Percentiles rank a stretch among this genome's conserved stretches.
These are phyloP conservation scores for Microcyclospora tardicrescens DNA, from an alignment of 2,329 filamentous ascomycete genomes.

Conservation along the genomic window DNA sequence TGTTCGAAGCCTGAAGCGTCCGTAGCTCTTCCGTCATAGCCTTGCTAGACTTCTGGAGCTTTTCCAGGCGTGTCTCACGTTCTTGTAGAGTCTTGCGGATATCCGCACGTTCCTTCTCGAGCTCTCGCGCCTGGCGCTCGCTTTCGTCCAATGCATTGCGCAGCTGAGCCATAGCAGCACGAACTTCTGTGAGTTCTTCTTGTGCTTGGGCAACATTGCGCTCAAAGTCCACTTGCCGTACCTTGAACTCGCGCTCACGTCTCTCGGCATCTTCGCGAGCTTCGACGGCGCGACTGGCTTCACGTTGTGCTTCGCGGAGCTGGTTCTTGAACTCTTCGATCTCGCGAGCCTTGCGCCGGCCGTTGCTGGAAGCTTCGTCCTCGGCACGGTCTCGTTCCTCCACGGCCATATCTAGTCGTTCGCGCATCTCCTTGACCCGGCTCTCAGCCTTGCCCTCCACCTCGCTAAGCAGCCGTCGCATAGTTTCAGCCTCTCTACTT, in stretches of 20 bases:
- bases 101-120: slow-evolving; percentile 70
- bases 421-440: slow-evolving; percentile 77
- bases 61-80: slow-evolving; percentile 62
- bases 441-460: slow-evolving; percentile 71
- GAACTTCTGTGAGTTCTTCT: slow-evolving; percentile 63
- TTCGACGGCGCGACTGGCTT: slow-evolving; percentile 54
- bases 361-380: slow-evolving; percentile 71
- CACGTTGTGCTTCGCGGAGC: slow-evolving; percentile 68
- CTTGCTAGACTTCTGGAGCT: slow-evolving; percentile 56
- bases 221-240: slow-evolving; percentile 64
- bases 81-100: slow-evolving; percentile 67
- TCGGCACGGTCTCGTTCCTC: slow-evolving; percentile 89
- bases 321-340: slow-evolving; percentile 72
- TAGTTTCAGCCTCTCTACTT: slow-evolving; percentile 84
- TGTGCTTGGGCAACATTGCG: slow-evolving; percentile 52
- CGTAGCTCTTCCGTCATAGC: slow-evolving; percentile 47
- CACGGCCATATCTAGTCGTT: slow-evolving; percentile 76
- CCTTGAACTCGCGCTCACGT: slow-evolving; percentile 60
- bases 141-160: slow-evolving; percentile 73
- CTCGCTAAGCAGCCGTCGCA: slow-evolving; percentile 77
- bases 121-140: slow-evolving; percentile 69
- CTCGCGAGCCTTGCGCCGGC: slow-evolving; percentile 65
- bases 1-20: slow-evolving; percentile 28
- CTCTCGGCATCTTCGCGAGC: slow-evolving; percentile 69
- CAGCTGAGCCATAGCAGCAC: slow-evolving; percentile 62